Conservation (phyloP, 768 basidiomycete genomes). For the Lactarius deliciosus region DNA sequence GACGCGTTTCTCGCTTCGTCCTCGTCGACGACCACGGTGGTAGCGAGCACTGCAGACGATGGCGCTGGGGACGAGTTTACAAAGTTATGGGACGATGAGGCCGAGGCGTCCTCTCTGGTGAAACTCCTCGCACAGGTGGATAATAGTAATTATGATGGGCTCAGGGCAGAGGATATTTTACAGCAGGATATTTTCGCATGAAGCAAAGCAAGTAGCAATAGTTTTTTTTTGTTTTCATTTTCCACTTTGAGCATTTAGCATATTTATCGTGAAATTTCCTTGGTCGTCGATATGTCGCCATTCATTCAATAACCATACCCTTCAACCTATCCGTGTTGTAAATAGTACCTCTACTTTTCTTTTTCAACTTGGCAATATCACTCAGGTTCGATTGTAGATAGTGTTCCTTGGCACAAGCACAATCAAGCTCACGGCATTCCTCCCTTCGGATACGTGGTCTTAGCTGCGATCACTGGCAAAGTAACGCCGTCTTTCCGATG, state of each 20-base stretch:
- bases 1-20: constrained; percentile 21
- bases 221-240: neutral
- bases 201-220: neutral
- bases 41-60: neutral
- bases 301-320: neutral
- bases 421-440: no score
- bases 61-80: neutral
- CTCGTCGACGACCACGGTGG: neutral
- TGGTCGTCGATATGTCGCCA: neutral
- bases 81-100: constrained; percentile 5
- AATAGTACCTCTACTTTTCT: neutral
- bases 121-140: constrained; percentile 10
- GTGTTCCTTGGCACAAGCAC: no score
- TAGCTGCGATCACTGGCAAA: no score
- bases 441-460: neutral
- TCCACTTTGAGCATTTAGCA: neutral
- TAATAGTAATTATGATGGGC: neutral
- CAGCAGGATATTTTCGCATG: constrained; percentile 21
- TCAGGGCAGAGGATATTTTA: constrained; percentile 23
- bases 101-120: constrained; percentile 1
- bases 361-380: neutral
- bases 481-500: no score
- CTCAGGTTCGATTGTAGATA: neutral
- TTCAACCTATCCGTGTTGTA: neutral
- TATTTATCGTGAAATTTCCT: neutral